phyloP scores from a whole-genome alignment of 148 eudicot genomes.

The Heliamphora exappendiculata region DNA sequence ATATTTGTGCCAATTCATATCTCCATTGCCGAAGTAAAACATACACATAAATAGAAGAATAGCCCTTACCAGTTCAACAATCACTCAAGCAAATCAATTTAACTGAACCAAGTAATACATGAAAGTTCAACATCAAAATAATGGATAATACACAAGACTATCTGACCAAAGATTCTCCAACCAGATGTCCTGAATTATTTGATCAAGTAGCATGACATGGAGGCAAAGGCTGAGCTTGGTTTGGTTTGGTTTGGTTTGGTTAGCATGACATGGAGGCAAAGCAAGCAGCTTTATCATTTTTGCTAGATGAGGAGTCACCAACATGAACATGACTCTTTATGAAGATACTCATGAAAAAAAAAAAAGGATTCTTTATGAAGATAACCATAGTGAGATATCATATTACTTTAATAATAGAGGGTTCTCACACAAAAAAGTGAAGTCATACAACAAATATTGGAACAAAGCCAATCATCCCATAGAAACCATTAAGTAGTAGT shows the following conservation, averaged over 20 bases:
- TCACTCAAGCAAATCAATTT: not conserved
- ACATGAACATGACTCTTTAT: not conserved
- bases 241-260: no score
- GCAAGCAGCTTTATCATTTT: not conserved
- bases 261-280: not conserved
- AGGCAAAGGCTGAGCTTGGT: no score
- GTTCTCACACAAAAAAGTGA: not conserved
- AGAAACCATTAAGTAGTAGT: not conserved
- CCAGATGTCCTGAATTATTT: not conserved
- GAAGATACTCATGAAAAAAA: no score
- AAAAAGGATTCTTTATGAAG: not conserved
- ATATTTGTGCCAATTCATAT: not conserved
- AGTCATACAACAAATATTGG: not conserved
- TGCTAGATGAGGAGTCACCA: not conserved
- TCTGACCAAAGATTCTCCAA: not conserved
- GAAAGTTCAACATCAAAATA: not conserved
- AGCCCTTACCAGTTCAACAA: slow-evolving; percentile 5
- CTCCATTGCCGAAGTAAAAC: not conserved
- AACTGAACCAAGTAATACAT: not conserved
- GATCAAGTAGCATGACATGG: not conserved
- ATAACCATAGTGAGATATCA: not conserved
- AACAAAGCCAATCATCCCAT: not conserved
- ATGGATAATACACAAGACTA: not conserved
- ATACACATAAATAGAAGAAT: not conserved
- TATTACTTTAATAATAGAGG: not conserved